Evolutionary conservation across 306 rosid genomes (phyloP).

Genomic region (Vigna unguiculata): DNA sequence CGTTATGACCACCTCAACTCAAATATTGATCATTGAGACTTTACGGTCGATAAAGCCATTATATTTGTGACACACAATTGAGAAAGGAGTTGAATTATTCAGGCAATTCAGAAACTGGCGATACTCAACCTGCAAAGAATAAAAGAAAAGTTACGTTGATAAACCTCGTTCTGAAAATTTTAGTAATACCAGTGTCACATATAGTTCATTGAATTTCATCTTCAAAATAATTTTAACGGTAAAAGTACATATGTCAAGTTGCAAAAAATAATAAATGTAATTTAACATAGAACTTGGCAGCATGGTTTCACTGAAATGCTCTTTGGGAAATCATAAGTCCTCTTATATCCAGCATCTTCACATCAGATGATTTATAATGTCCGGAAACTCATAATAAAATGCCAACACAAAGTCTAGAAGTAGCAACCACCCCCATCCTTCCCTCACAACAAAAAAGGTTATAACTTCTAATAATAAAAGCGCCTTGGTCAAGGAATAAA

Average conservation of each 20-base stretch:
- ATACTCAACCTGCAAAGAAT: slow-evolving; percentile 29
- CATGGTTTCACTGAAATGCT: slow-evolving; percentile 3
- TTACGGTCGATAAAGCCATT: neutral
- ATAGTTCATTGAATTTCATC: neutral
- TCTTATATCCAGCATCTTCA: neutral
- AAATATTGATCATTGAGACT: neutral
- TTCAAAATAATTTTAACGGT: neutral
- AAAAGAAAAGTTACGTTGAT: neutral
- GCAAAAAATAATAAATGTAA: neutral
- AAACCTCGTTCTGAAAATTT: neutral
- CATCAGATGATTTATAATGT: neutral
- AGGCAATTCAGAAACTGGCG: neutral
- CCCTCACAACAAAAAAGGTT: slow-evolving; percentile 2
- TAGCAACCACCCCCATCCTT: neutral
- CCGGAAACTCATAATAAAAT: neutral
- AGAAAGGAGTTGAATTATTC: slow-evolving; percentile 27
- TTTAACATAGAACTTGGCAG: neutral
- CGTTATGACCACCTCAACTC: neutral
- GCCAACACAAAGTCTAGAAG: neutral
- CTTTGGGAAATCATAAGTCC: neutral
- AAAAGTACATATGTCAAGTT: neutral
- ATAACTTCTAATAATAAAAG: neutral
- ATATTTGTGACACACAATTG: neutral
- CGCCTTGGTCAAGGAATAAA: neutral
- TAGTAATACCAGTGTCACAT: neutral